These are phyloP conservation scores for Arachnopeziza araneosa DNA, from an alignment of 2,329 filamentous ascomycete species.

Conservation along the genomic window DNA sequence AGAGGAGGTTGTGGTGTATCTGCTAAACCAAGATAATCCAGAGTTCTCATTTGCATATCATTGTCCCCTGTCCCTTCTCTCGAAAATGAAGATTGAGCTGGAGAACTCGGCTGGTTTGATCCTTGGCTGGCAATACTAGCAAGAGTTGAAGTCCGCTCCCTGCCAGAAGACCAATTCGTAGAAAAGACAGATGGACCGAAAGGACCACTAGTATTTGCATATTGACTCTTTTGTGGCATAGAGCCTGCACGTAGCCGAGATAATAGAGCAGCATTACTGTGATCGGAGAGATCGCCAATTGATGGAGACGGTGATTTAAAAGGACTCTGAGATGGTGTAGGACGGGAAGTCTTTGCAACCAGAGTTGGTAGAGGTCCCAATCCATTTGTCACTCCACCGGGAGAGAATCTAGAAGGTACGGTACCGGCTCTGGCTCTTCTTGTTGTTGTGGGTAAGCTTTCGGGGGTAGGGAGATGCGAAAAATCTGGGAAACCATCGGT, in stretches of 20 bases:
- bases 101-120: slow-evolving; percentile 85
- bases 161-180: slow-evolving; percentile 75
- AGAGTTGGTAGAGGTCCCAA: slow-evolving; percentile 43
- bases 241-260: slow-evolving; percentile 87
- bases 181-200: slow-evolving; percentile 88
- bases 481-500: slow-evolving; percentile 95
- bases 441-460: slow-evolving; percentile 58
- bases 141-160: slow-evolving; percentile 81
- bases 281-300: slow-evolving; percentile 40
- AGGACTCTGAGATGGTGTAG: slow-evolving; percentile 80
- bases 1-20: slow-evolving; percentile 82
- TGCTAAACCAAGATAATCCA: slow-evolving; percentile 92
- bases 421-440: slow-evolving; percentile 88
- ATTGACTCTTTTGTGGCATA: slow-evolving; percentile 81
- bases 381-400: slow-evolving; percentile 58
- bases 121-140: slow-evolving; percentile 78
- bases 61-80: slow-evolving; percentile 79
- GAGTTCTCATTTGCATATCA: slow-evolving; percentile 80
- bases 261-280: slow-evolving; percentile 65
- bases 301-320: slow-evolving; percentile 66
- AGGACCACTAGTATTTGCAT: slow-evolving; percentile 53
- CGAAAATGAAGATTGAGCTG: slow-evolving; percentile 79
- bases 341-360: slow-evolving; percentile 73
- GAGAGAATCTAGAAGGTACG: slow-evolving; percentile 89
- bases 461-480: slow-evolving; percentile 62